Evolutionary conservation across 768 basidiomycete genomes (phyloP), one percentile per base, ranked within the genome.

Genomic region (Cubamyces sp.): DNA sequence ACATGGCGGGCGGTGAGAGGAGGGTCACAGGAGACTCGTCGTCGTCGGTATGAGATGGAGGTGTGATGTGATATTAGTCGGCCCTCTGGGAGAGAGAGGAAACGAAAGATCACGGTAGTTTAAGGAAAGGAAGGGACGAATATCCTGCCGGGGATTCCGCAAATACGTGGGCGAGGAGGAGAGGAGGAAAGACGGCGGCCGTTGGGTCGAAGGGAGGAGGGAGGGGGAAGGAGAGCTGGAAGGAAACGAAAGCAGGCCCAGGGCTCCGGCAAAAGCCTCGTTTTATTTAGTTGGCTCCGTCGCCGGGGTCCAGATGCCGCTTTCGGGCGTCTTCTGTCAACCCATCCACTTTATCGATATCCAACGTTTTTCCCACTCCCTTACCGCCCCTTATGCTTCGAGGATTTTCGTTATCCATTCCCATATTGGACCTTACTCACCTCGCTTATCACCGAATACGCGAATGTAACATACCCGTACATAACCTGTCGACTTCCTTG

Each of bases 1-100:
- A 81, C 82, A 84, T 83, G 68, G 45, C 69, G 69, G 65, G 66
- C 39, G 47, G 52, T 30, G 48, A 53, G 49, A 57, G 42, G 19
- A 46, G 49, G 19, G 61, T 43, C 50, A 63, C 23, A 23, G 8
- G 34, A 25, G 26, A 19, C 45, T 61, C n/a, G 59, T 61, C 47
- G 53, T 64, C 19, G 60, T 49, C 34, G 55, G 54, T 19, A 23
- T 30, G 41, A 39, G 48, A 42, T 21, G 60, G 63, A 30, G 30
- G 15, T 26, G 65, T 18, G 25, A 52, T 39, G 39, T 40, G 64
- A 46, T 39, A 61, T 49, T 54, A 43, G 51, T 55, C 52, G 25
- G 60, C 37, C 65, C 60, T 54, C n/a, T 45, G 61, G 45, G 37
- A 52, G 54, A 54, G 45, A 54, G 53, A 59, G 58, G 64, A 50